These are phyloP conservation scores for Sporodiniella umbellata DNA, from an alignment of 371 early-diverging fungal genomes.

Conservation along the genomic window DNA sequence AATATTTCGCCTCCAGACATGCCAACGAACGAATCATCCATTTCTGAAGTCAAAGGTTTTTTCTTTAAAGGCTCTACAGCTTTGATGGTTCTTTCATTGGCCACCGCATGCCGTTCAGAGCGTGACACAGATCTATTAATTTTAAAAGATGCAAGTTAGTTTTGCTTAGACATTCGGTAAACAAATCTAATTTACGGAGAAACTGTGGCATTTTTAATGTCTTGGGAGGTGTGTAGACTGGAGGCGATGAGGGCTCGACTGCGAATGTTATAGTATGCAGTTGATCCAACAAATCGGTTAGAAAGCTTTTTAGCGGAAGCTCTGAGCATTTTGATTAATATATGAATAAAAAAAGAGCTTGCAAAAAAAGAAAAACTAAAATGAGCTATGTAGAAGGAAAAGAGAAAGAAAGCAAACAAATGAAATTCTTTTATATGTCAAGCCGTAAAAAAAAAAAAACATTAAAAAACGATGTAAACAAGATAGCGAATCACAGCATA, in stretches of 20 bases:
- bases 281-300: constrained; percentile 7
- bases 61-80: constrained; percentile 25
- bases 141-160: no score
- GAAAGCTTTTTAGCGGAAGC: constrained; percentile 14
- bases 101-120: constrained; percentile 18
- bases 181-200: constrained; percentile 23
- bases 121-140: constrained; percentile 12
- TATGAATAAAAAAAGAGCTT: constrained; percentile 1
- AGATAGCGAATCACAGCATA: constrained; percentile 10
- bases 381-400: no score
- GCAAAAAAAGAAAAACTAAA: no score
- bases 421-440: no score
- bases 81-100: constrained; percentile 12
- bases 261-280: neutral
- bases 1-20: constrained; percentile 98
- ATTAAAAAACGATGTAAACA: constrained; percentile 5
- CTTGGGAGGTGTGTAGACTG: constrained; percentile 20
- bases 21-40: constrained; percentile 83
- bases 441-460: constrained; percentile 7
- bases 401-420: constrained; percentile 4
- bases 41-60: constrained; percentile 15
- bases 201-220: constrained; percentile 16
- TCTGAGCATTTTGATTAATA: constrained; percentile 11
- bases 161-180: no score
- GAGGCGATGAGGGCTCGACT: constrained; percentile 15